A percentile compares a stretch with the other conserved stretches of the same genome.
phyloP scores from a whole-genome alignment of 1,139 yeast genomes.

The Kluyveromyces marxianus region DNA sequence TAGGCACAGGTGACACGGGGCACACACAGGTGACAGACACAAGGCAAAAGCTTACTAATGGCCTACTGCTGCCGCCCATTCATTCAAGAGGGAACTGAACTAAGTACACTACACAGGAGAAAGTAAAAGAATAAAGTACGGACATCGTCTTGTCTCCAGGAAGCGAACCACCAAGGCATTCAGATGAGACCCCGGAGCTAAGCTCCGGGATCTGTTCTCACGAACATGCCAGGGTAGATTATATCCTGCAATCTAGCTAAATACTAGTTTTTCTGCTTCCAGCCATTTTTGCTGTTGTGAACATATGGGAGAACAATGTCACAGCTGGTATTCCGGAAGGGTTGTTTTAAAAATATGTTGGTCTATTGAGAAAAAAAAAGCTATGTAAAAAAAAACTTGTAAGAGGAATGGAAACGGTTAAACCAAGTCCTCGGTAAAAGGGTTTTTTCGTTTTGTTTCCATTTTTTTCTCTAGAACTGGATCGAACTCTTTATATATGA shows the following conservation, averaged over 20 bases:
- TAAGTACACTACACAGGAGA: not conserved
- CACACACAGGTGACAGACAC: no score
- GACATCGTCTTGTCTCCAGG: constrained; percentile 3
- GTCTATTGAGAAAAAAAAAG: not conserved
- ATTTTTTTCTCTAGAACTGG: no score
- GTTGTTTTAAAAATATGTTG: constrained; percentile 10
- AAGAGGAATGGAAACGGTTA: no score
- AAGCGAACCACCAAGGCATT: constrained; percentile 5
- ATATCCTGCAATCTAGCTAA: constrained; percentile 3
- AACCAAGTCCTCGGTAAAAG: no score
- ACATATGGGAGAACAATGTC: constrained; percentile 10
- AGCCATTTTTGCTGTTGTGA: constrained; percentile 14
- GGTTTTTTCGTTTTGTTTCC: no score
- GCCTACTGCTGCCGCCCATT: no score
- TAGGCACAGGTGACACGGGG: no score
- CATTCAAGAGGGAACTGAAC: not conserved
- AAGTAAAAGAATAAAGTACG: not conserved
- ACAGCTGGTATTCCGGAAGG: constrained; percentile 16
- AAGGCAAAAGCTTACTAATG: no score
- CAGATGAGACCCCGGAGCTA: not conserved
- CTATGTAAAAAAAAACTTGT: not conserved
- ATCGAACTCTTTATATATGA: no score
- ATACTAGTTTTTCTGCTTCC: constrained; percentile 11
- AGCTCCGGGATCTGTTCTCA: no score
- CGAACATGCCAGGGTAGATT: constrained; percentile 1